Percentiles rank a stretch among this genome's conserved stretches.
Conservation (phyloP, 2,329 filamentous ascomycete species). For the Alternaria longipes region DNA sequence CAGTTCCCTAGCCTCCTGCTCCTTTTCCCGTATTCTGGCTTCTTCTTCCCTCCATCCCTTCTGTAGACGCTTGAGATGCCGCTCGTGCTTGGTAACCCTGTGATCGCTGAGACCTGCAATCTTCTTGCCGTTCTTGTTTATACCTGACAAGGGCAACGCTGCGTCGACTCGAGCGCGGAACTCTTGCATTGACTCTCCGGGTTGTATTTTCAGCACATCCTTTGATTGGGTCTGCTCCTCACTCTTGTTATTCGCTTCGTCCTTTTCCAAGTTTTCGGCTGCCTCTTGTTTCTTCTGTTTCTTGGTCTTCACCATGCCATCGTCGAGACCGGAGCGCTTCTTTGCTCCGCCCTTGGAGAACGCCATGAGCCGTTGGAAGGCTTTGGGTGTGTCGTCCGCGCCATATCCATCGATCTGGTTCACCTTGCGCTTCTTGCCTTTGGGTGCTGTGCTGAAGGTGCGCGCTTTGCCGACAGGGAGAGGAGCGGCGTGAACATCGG, state of each 20-base stretch:
- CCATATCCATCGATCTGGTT: constrained; percentile 61
- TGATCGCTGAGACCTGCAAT: constrained; percentile 72
- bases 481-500: constrained; percentile 66
- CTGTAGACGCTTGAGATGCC: constrained; percentile 72
- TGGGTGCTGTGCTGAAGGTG: constrained; percentile 44
- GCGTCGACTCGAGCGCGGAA: constrained; percentile 86
- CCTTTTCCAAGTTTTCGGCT: constrained; percentile 13
- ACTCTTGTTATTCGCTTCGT: constrained; percentile 24
- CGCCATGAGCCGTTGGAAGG: constrained; percentile 86
- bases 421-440: constrained; percentile 50
- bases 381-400: constrained; percentile 84
- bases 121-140: constrained; percentile 70
- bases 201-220: constrained; percentile 66
- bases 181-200: constrained; percentile 83
- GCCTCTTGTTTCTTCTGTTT: constrained; percentile 56
- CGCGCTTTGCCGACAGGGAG: constrained; percentile 63
- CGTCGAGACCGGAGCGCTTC: constrained; percentile 70
- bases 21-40: constrained; percentile 70
- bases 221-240: constrained; percentile 32
- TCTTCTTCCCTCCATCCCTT: constrained; percentile 66
- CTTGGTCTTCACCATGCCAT: constrained; percentile 64
- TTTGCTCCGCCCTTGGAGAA: constrained; percentile 67
- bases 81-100: constrained; percentile 80
- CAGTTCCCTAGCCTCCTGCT: constrained; percentile 78
- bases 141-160: constrained; percentile 76